phyloP scores from a whole-genome alignment of 805 yeast species.

The Yarrowia deformans region DNA sequence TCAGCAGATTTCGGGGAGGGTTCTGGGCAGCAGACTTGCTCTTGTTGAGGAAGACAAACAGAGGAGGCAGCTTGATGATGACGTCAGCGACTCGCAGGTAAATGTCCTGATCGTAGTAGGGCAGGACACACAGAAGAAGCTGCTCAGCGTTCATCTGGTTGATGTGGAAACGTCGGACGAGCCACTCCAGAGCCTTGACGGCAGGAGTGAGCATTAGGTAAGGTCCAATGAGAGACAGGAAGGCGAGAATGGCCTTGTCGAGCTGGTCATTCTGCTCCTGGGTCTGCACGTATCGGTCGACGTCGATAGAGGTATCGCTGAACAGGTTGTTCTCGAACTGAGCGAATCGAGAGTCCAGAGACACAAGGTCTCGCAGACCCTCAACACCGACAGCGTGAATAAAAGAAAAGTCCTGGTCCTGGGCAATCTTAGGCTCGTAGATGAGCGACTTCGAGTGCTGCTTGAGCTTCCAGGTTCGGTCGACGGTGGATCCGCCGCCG shows the following conservation, averaged over 20 bases:
- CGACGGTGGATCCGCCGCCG: slow-evolving; percentile 52
- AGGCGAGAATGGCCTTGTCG: slow-evolving; percentile 75
- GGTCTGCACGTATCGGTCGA: slow-evolving; percentile 82
- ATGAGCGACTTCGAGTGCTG: slow-evolving; percentile 88
- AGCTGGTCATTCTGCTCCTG: slow-evolving; percentile 78
- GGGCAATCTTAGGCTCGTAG: slow-evolving; percentile 85
- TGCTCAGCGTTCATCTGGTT: slow-evolving; percentile 81
- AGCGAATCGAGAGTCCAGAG: slow-evolving; percentile 76
- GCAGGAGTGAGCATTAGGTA: slow-evolving; percentile 79
- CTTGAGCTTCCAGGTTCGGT: slow-evolving; percentile 84
- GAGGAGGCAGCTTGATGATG: slow-evolving; percentile 69
- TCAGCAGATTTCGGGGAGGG: slow-evolving; percentile 73
- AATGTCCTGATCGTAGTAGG: slow-evolving; percentile 77
- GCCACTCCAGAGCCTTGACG: slow-evolving; percentile 89
- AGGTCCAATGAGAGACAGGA: slow-evolving; percentile 75
- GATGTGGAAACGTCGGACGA: slow-evolving; percentile 84
- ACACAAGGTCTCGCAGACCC: slow-evolving; percentile 74
- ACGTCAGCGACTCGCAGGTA: slow-evolving; percentile 78
- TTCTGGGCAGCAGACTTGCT: slow-evolving; percentile 67
- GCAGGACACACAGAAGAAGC: slow-evolving; percentile 73
- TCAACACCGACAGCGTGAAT: slow-evolving; percentile 75
- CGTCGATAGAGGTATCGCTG: slow-evolving; percentile 76
- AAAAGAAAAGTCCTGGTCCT: slow-evolving; percentile 91
- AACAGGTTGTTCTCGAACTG: slow-evolving; percentile 76
- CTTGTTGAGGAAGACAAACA: slow-evolving; percentile 73